phyloP scores from a whole-genome alignment of 2,329 filamentous ascomycete genomes.

The Xylariaceae sp. region DNA sequence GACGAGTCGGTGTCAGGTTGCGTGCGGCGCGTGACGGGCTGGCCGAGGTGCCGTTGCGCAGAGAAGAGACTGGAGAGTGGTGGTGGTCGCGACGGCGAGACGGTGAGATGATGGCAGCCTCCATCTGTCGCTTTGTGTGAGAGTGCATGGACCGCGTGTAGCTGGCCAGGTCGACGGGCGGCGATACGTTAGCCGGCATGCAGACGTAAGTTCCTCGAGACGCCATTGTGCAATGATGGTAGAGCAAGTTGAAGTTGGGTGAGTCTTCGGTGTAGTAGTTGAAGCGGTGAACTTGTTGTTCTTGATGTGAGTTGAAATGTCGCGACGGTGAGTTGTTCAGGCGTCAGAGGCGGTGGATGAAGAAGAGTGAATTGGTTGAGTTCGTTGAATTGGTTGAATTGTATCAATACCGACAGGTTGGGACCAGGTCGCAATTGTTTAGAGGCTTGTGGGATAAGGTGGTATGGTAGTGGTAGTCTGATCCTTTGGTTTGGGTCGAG shows the following conservation, averaged over 20 bases:
- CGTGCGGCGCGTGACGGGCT: conserved; percentile 14
- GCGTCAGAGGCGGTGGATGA: background rate
- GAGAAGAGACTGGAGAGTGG: conserved; percentile 15
- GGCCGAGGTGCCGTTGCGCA: conserved; percentile 28
- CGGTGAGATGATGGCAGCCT: conserved; percentile 46
- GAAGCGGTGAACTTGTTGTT: too few relatives aligned
- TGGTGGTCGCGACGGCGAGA: conserved; percentile 29
- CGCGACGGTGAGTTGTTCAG: background rate
- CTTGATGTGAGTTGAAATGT: background rate
- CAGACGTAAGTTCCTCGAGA: conserved; percentile 25
- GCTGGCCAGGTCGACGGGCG: conserved; percentile 32
- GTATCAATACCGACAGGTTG: background rate
- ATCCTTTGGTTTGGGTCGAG: background rate
- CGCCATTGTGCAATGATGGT: conserved; percentile 24
- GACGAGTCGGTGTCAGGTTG: background rate
- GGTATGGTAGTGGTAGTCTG: background rate
- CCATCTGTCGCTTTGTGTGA: conserved; percentile 63
- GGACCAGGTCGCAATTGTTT: background rate
- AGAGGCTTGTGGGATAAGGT: background rate
- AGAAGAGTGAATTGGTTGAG: background rate
- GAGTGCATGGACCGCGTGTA: conserved; percentile 59
- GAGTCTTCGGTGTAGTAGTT: too few relatives aligned
- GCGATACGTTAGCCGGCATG: conserved; percentile 27
- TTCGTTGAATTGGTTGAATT: too few relatives aligned
- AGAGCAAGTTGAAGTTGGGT: too few relatives aligned